These are phyloP conservation scores for Bruguiera hainesii DNA, from an alignment of 441 rosid genomes.

Conservation along the genomic window DNA sequence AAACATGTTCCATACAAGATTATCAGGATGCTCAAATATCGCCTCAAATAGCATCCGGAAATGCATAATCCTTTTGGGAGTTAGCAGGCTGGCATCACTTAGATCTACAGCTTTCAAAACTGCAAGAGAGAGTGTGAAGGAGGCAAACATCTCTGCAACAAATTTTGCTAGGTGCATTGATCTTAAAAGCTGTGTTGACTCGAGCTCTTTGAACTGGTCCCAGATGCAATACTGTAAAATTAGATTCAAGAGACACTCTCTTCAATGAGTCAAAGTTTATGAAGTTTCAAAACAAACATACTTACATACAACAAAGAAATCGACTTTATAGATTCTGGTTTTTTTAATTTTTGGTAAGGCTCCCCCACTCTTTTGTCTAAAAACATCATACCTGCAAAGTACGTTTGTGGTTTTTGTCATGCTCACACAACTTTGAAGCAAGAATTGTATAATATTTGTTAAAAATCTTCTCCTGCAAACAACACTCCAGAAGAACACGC, in stretches of 20 bases:
- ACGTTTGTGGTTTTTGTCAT: constrained; percentile 80
- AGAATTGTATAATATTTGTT: constrained; percentile 79
- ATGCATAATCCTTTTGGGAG: constrained; percentile 69
- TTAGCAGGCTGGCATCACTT: constrained; percentile 47
- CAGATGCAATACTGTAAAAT: constrained; percentile 65
- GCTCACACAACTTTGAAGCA: constrained; percentile 77
- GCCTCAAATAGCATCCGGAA: constrained; percentile 76
- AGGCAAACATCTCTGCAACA: constrained; percentile 68
- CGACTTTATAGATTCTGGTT: constrained; percentile 3
- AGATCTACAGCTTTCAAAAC: constrained; percentile 65
- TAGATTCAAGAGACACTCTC: constrained; percentile 7
- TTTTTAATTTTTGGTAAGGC: background rate
- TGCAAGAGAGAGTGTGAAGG: constrained; percentile 67
- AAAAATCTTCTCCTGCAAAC: constrained; percentile 80
- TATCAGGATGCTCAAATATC: constrained; percentile 60
- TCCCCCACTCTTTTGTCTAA: background rate
- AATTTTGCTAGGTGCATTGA: constrained; percentile 89
- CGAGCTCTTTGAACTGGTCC: constrained; percentile 85
- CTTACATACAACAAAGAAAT: background rate
- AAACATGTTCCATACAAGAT: constrained; percentile 64
- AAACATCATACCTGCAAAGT: constrained; percentile 64
- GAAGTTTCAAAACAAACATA: too few species aligned
- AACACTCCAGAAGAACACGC: constrained; percentile 82
- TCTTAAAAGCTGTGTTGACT: constrained; percentile 60
- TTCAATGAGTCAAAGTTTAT: background rate